Evolutionary conservation across 805 yeast genomes (phyloP).

Genomic region (Ogataea henricii): DNA sequence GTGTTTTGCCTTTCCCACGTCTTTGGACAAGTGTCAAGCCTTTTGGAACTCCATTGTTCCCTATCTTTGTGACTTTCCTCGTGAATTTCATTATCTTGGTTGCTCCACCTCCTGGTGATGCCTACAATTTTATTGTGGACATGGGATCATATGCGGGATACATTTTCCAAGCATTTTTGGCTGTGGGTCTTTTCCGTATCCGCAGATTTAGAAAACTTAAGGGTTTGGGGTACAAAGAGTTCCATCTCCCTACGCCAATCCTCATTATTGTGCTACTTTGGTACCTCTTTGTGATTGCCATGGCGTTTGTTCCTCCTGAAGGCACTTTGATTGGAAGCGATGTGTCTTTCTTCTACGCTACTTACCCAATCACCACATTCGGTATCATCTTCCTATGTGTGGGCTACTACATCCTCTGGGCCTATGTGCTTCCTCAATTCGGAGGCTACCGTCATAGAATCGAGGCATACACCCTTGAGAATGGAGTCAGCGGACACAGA

Average conservation of each 20-base stretch:
- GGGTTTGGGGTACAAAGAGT: slow-evolving; percentile 39
- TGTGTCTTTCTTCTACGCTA: slow-evolving; percentile 45
- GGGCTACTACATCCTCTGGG: slow-evolving; percentile 41
- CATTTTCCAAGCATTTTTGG: slow-evolving; percentile 67
- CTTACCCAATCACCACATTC: slow-evolving; percentile 42
- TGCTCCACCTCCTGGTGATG: slow-evolving; percentile 88
- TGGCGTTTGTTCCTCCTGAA: slow-evolving; percentile 46
- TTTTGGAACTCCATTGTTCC: slow-evolving; percentile 71
- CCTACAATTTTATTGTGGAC: slow-evolving; percentile 78
- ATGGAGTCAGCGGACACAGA: slow-evolving; percentile 44
- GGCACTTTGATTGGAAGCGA: slow-evolving; percentile 43
- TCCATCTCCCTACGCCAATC: slow-evolving; percentile 38
- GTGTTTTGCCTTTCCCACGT: slow-evolving; percentile 70
- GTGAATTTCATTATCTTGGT: slow-evolving; percentile 72
- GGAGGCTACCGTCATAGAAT: slow-evolving; percentile 38
- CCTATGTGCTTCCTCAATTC: slow-evolving; percentile 36
- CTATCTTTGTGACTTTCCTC: slow-evolving; percentile 74
- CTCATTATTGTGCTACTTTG: slow-evolving; percentile 37
- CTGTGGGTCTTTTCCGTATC: slow-evolving; percentile 56
- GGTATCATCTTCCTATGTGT: slow-evolving; percentile 38
- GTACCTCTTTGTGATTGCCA: slow-evolving; percentile 41
- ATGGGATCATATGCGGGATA: slow-evolving; percentile 81
- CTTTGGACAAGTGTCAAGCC: slow-evolving; percentile 74
- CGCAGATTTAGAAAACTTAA: slow-evolving; percentile 37
- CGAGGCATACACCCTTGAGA: slow-evolving; percentile 33